Evolutionary conservation across 805 yeast genomes (phyloP).

Genomic region (Candida endomychidarum): DNA sequence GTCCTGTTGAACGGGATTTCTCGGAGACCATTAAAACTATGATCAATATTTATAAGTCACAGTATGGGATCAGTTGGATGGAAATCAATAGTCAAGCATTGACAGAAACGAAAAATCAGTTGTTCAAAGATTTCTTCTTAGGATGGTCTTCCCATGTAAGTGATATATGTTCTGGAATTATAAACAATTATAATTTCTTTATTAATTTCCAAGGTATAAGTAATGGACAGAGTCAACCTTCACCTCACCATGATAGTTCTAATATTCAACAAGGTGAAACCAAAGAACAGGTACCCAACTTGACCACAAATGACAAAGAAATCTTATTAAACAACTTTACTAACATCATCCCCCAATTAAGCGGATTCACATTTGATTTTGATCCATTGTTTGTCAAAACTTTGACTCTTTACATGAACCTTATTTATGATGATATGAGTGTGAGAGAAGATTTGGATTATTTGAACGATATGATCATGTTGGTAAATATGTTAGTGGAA

Average conservation of each 20-base stretch:
- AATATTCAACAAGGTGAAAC: no score
- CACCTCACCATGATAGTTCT: no score
- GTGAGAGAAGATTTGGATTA: slow-evolving; percentile 11
- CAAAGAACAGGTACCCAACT: no score
- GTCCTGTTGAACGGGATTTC: slow-evolving; percentile 14
- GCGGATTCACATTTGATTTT: slow-evolving; percentile 16
- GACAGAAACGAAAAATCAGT: neutral
- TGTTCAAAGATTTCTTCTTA: slow-evolving; percentile 7
- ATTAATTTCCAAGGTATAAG: no score
- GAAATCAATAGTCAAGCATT: slow-evolving; percentile 10
- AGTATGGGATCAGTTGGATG: slow-evolving; percentile 8
- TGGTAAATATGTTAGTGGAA: slow-evolving; percentile 25
- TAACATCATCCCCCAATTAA: slow-evolving; percentile 12
- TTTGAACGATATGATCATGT: slow-evolving; percentile 11
- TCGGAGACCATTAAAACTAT: slow-evolving; percentile 3
- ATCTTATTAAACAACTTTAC: slow-evolving; percentile 11
- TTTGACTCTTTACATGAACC: slow-evolving; percentile 6
- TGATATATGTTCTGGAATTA: neutral
- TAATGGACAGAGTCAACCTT: no score
- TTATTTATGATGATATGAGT: slow-evolving; percentile 7
- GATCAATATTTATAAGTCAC: slow-evolving; percentile 8
- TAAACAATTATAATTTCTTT: neutral
- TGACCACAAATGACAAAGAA: slow-evolving; percentile 10
- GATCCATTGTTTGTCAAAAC: slow-evolving; percentile 10
- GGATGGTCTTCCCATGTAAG: neutral